A percentile compares a stretch with the other conserved stretches of the same genome.
These are phyloP conservation scores for Penicillium bialowiezense DNA, from an alignment of 495 filamentous ascomycete genomes.

Conservation along the genomic window DNA sequence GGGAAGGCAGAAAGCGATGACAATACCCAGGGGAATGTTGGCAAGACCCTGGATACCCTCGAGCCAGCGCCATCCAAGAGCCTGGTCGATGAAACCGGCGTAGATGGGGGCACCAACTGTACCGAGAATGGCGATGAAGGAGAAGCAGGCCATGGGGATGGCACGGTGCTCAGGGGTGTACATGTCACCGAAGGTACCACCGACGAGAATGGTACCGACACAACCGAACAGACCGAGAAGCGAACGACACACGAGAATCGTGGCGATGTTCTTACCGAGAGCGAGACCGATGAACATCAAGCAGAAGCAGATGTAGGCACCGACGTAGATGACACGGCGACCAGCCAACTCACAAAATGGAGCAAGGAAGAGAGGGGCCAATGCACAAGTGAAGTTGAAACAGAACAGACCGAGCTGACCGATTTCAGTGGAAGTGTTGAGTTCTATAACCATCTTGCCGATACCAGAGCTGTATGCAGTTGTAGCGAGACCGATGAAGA, in stretches of 20 bases:
- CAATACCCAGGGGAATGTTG: slow-evolving; percentile 56
- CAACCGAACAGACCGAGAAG: slow-evolving; percentile 75
- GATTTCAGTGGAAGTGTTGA: slow-evolving; percentile 32
- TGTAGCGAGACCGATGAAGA: slow-evolving; percentile 48
- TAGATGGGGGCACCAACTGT: slow-evolving; percentile 70
- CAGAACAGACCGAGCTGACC: slow-evolving; percentile 42
- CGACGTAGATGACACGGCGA: slow-evolving; percentile 37
- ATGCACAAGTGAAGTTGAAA: slow-evolving; percentile 41
- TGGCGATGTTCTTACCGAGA: slow-evolving; percentile 60
- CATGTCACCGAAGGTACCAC: slow-evolving; percentile 71
- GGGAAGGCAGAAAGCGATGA: slow-evolving; percentile 52
- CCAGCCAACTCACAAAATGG: slow-evolving; percentile 46
- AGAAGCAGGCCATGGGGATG: slow-evolving; percentile 77
- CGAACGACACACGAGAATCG: slow-evolving; percentile 64
- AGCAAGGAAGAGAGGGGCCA: slow-evolving; percentile 43
- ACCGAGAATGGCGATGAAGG: slow-evolving; percentile 69
- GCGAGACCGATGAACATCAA: slow-evolving; percentile 44
- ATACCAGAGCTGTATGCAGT: slow-evolving; percentile 48
- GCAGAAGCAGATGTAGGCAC: slow-evolving; percentile 36
- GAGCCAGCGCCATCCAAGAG: slow-evolving; percentile 74
- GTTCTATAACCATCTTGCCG: slow-evolving; percentile 32
- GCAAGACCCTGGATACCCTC: slow-evolving; percentile 77
- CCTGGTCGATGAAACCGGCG: slow-evolving; percentile 68
- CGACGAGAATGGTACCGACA: slow-evolving; percentile 75
- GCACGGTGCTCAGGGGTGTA: slow-evolving; percentile 72